Conservation (phyloP, 768 basidiomycete species). For the Ramaria sp. region DNA sequence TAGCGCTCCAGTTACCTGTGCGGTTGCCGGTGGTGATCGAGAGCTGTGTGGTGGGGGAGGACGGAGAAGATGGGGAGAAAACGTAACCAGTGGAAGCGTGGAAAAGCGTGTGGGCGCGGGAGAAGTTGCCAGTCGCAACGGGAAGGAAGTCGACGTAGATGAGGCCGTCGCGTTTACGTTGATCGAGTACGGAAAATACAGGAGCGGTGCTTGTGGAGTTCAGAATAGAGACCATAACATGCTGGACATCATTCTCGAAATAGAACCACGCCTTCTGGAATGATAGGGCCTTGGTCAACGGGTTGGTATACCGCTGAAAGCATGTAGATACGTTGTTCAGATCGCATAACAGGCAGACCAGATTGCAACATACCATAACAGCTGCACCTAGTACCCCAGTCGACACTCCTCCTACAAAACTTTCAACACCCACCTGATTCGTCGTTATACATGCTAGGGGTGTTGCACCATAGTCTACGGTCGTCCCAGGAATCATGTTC, state of each 20-base stretch:
- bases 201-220: slow-evolving; percentile 29
- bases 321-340: background rate
- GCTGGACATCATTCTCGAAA: slow-evolving; percentile 50
- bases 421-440: slow-evolving; percentile 33
- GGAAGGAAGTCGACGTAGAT: slow-evolving; percentile 32
- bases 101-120: slow-evolving; percentile 37
- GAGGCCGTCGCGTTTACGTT: slow-evolving; percentile 34
- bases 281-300: slow-evolving; percentile 37
- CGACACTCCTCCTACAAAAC: slow-evolving; percentile 58
- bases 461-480: slow-evolving; percentile 51
- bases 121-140: slow-evolving; percentile 15
- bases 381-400: slow-evolving; percentile 45
- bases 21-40: slow-evolving; percentile 34
- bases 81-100: slow-evolving; percentile 56
- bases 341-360: background rate
- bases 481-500: slow-evolving; percentile 67
- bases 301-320: slow-evolving; percentile 45
- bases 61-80: slow-evolving; percentile 26
- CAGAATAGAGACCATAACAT: slow-evolving; percentile 49
- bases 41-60: slow-evolving; percentile 14
- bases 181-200: slow-evolving; percentile 59
- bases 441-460: slow-evolving; percentile 37
- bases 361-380: slow-evolving; percentile 30
- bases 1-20: slow-evolving; percentile 48
- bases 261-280: slow-evolving; percentile 74